Evolutionary conservation across 163 green algal genomes (phyloP).

Genomic region (Volvox carteri): DNA sequence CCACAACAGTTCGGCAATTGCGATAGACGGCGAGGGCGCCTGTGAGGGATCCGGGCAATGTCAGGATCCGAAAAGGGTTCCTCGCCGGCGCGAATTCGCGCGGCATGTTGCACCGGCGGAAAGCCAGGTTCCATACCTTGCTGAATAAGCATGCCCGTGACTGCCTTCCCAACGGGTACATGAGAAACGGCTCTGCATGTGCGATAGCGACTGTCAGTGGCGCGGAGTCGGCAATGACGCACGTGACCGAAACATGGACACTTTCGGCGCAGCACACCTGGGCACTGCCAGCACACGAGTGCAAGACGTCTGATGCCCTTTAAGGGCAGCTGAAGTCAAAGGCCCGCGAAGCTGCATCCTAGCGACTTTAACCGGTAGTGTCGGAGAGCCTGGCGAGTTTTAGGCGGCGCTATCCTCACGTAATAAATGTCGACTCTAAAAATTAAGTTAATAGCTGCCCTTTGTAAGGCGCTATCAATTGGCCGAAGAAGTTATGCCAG

Average conservation of each 20-base stretch:
- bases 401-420: slow-evolving; percentile 11
- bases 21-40: slow-evolving; percentile 26
- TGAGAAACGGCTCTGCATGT: not conserved
- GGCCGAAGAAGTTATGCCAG: not conserved
- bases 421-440: not conserved
- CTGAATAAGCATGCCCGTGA: slow-evolving; percentile 2
- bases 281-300: not conserved
- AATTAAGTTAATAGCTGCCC: not conserved
- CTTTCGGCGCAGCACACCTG: slow-evolving; percentile 25
- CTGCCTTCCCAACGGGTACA: slow-evolving; percentile 11
- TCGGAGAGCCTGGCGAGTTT: slow-evolving; percentile 31
- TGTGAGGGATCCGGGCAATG: not conserved
- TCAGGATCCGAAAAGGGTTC: not conserved
- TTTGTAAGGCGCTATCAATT: slow-evolving; percentile 5
- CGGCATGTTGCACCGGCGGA: not conserved
- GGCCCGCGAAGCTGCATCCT: slow-evolving; percentile 52
- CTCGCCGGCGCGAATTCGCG: not conserved
- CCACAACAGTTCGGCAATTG: slow-evolving; percentile 34
- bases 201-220: not conserved
- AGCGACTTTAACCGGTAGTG: slow-evolving; percentile 13
- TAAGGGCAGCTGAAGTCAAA: not conserved
- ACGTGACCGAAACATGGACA: not conserved
- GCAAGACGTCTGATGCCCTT: slow-evolving; percentile 13
- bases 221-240: not conserved
- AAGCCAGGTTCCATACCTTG: not conserved